A percentile compares a stretch with the other conserved stretches of the same genome.
phyloP scores from a whole-genome alignment of 2,329 filamentous ascomycete genomes.

The Didymella pomorum region DNA sequence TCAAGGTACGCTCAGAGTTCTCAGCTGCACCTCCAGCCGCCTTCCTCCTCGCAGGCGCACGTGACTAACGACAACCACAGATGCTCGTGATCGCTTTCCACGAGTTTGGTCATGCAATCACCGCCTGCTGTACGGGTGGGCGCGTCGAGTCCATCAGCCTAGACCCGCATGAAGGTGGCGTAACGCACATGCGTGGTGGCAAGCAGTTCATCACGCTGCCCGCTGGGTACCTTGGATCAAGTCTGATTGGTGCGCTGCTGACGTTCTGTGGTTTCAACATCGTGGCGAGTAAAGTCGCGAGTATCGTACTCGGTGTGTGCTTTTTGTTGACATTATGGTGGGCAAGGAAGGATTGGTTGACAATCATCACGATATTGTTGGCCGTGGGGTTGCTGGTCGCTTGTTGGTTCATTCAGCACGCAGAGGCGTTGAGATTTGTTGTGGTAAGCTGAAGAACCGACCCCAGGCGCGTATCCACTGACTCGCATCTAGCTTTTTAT shows the following conservation, averaged over 20 bases:
- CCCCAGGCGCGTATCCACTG: neutral
- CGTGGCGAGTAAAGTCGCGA: slow-evolving; percentile 80
- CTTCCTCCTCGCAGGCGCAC: neutral
- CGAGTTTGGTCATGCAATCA: slow-evolving; percentile 78
- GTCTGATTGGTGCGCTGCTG: slow-evolving; percentile 77
- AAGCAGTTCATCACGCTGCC: slow-evolving; percentile 75
- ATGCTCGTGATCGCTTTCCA: slow-evolving; percentile 87
- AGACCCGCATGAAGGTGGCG: slow-evolving; percentile 78
- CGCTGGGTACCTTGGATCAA: slow-evolving; percentile 79
- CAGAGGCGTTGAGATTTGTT: slow-evolving; percentile 75
- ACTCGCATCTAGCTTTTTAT: slow-evolving; percentile 69
- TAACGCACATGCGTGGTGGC: slow-evolving; percentile 79
- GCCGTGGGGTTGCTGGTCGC: slow-evolving; percentile 75
- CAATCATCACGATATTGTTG: slow-evolving; percentile 72
- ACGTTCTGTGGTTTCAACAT: slow-evolving; percentile 85
- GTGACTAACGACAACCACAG: slow-evolving; percentile 49
- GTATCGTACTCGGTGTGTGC: slow-evolving; percentile 74
- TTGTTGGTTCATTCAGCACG: slow-evolving; percentile 82
- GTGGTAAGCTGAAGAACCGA: slow-evolving; percentile 58
- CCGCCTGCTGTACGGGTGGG: slow-evolving; percentile 75
- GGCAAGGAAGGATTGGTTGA: slow-evolving; percentile 80
- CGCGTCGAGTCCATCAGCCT: slow-evolving; percentile 77
- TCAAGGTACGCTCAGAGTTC: slow-evolving; percentile 65
- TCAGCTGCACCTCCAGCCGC: neutral
- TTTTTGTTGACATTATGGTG: slow-evolving; percentile 85